These are phyloP conservation scores for Colletotrichum zoysiae DNA, from an alignment of 2,329 filamentous ascomycete species.

Conservation along the genomic window DNA sequence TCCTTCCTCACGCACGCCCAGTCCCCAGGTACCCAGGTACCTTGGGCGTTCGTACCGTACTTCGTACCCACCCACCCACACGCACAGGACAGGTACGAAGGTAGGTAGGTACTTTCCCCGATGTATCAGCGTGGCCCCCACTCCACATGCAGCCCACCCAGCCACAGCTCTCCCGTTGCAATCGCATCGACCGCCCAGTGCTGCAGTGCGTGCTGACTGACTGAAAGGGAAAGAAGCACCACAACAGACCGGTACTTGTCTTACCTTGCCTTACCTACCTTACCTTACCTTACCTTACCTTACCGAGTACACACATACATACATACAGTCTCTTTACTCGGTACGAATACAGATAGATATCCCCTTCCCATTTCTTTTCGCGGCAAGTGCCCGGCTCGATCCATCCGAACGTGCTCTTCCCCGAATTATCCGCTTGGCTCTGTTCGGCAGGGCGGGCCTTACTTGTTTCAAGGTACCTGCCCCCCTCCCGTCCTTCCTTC, in stretches of 20 bases:
- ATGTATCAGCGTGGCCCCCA: neutral
- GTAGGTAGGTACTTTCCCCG: neutral
- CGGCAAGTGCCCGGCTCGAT: slow-evolving; percentile 26
- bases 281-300: too few species aligned
- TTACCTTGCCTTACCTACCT: too few species aligned
- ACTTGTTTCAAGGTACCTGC: slow-evolving; percentile 11
- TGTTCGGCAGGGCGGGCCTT: neutral
- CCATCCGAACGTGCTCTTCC: slow-evolving; percentile 32
- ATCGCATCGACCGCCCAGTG: slow-evolving; percentile 2
- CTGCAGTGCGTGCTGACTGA: neutral
- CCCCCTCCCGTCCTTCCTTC: neutral
- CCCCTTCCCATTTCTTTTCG: neutral
- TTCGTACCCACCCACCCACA: too few species aligned
- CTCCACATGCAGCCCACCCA: neutral
- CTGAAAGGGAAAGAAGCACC: neutral
- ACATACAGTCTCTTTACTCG: too few species aligned
- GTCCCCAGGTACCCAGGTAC: too few species aligned
- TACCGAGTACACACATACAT: too few species aligned
- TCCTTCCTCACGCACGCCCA: too few species aligned
- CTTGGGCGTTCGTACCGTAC: neutral
- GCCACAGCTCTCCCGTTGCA: slow-evolving; percentile 17
- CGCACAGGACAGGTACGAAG: too few species aligned
- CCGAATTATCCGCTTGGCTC: neutral
- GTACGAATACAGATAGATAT: neutral
- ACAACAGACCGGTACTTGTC: neutral